These are phyloP conservation scores for Macadamia integrifolia DNA, from an alignment of 164 flowering plant genomes.

Conservation along the genomic window DNA sequence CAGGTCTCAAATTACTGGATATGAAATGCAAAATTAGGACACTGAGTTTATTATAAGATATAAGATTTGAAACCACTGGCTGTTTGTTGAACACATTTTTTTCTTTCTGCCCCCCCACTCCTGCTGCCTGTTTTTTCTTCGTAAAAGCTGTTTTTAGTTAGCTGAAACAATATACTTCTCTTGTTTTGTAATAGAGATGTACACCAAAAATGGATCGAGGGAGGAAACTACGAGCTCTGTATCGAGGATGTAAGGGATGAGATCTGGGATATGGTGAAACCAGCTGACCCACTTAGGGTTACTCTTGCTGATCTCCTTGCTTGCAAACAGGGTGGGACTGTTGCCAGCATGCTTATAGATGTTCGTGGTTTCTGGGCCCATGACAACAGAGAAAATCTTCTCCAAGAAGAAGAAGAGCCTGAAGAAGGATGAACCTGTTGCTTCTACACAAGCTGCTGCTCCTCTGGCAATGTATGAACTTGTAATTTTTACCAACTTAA, in stretches of 20 bases:
- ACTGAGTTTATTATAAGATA: background rate
- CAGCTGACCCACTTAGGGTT: conserved; percentile 73
- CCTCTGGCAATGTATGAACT: conserved; percentile 13
- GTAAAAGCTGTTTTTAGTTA: background rate
- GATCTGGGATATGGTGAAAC: conserved; percentile 99
- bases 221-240: conserved; percentile 73
- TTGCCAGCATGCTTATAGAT: conserved; percentile 96
- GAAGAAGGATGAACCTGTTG: conserved; percentile 47
- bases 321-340: conserved; percentile 98
- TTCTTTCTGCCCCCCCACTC: too few species aligned
- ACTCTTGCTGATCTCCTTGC: conserved; percentile 65
- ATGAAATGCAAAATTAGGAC: conserved; percentile 37
- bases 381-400: conserved; percentile 96
- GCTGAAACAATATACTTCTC: background rate
- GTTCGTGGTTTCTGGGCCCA: conserved; percentile 99
- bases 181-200: conserved; percentile 46
- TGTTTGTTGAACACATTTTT: too few species aligned
- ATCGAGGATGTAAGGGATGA: conserved; percentile 78
- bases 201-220: conserved; percentile 82
- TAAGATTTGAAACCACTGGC: background rate
- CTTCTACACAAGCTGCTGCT: background rate
- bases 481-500: background rate
- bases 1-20: conserved; percentile 57
- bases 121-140: too few species aligned
- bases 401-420: conserved; percentile 98